Evolutionary conservation across 2,329 filamentous ascomycete genomes (phyloP), one percentile per base, ranked within the genome.

Genomic region (Botrytis pseudocinerea): DNA sequence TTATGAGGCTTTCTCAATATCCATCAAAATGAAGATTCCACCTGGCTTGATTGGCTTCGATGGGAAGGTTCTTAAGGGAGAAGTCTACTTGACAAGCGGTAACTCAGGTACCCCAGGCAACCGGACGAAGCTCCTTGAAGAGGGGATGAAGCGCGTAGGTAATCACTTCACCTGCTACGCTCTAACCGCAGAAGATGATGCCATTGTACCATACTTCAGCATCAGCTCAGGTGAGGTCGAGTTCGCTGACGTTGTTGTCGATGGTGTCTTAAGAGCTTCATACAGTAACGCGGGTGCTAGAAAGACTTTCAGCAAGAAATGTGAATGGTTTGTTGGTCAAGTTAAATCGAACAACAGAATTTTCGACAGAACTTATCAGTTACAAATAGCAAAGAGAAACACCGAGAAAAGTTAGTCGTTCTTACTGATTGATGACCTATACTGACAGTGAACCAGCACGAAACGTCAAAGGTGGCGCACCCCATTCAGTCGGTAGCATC

Each of bases 261-360:
- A 80, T 71, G 79, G 79, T 5, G 73, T 80, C 57, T 60, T 78
- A 18, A 75, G 79, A 38, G 74, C 75, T n/a, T 76, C 74, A 2
- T 54, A 57, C n/a, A 66, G 48, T 40, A 65, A 73, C 32, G 72
- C 59, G 25, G 62, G 40, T 46, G 28, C 48, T 8, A 72, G 40
- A 6, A 28, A 20, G 14, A 44, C 59, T 4, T 68, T 59, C 10
- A 59, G 28, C 16, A 72, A 60, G 25, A 72, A 40, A 8, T 69
- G 69, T 42, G 62, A 69, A 16, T 60, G 42, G 40, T 40, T 69
- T 20, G 42, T 54, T 5, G 62, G 70, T 25, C 62, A 46, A 38
- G 42, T 42, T 6, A 72, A 68, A 35, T 20, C 46, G 46, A 32
- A 42, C 16, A 72, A 69, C 18, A 59, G 20, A 48, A 46, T 22